Evolutionary conservation across 352 stramenopile genomes (phyloP).

Genomic region (Phytophthora aleatoria): DNA sequence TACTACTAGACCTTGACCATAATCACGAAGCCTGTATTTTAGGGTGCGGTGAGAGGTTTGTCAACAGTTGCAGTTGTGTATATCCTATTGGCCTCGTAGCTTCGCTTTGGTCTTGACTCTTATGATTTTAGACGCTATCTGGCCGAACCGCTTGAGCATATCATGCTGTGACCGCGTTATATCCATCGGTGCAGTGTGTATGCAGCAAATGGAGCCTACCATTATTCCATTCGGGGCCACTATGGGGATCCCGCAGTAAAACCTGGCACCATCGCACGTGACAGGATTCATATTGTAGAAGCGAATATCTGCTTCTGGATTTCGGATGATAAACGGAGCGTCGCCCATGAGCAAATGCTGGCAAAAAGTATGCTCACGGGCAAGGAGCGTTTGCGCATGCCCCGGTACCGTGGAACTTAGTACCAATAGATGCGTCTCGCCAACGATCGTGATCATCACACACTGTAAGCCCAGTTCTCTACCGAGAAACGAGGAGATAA

Average conservation of each 20-base stretch:
- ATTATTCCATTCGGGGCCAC: conserved; percentile 13
- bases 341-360: conserved; percentile 65
- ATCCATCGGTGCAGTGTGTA: conserved; percentile 16
- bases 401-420: conserved; percentile 38
- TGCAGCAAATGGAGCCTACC: conserved; percentile 31
- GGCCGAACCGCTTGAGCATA: conserved; percentile 29
- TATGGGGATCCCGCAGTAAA: conserved; percentile 64
- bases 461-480: conserved; percentile 41
- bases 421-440: conserved; percentile 41
- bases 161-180: conserved; percentile 30
- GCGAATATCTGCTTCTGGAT: conserved; percentile 42
- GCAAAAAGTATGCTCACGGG: conserved; percentile 54
- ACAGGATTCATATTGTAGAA: conserved; percentile 58
- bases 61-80: too few species aligned
- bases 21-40: too few species aligned
- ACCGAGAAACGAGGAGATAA: conserved; percentile 59
- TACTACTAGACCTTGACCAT: too few species aligned
- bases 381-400: conserved; percentile 9
- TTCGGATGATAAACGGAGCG: conserved; percentile 44
- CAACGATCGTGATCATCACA: conserved; percentile 57
- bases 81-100: too few species aligned
- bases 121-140: conserved; percentile 23
- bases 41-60: too few species aligned
- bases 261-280: conserved; percentile 38
- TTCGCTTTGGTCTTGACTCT: background rate